Conservation (phyloP, 495 filamentous ascomycete species). For the Daldinia loculata region DNA sequence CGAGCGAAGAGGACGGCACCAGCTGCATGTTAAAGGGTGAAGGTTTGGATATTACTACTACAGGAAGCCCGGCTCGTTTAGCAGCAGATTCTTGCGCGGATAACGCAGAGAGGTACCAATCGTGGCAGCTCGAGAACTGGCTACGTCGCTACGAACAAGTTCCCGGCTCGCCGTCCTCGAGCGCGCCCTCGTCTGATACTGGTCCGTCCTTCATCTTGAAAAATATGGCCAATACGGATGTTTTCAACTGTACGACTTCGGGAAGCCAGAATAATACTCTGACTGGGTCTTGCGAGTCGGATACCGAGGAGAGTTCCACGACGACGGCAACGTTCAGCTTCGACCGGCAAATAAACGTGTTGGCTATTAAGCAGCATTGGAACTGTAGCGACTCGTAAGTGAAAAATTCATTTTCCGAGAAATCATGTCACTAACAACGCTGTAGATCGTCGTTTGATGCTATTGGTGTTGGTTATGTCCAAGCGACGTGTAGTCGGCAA, state of each 20-base stretch:
- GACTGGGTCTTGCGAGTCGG: conserved; percentile 36
- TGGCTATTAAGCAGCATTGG: conserved; percentile 48
- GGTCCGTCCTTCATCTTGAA: conserved; percentile 50
- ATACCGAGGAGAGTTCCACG: conserved; percentile 9
- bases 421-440: conserved; percentile 9
- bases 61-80: conserved; percentile 9
- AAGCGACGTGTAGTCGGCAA: conserved; percentile 47
- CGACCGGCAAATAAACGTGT: conserved; percentile 45
- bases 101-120: conserved; percentile 43
- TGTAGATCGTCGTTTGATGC: conserved; percentile 39
- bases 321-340: conserved; percentile 46
- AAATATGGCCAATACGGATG: conserved; percentile 43
- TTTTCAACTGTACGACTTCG: conserved; percentile 44
- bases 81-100: conserved; percentile 42
- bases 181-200: conserved; percentile 35
- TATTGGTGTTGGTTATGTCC: conserved; percentile 47
- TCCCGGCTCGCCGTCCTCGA: conserved; percentile 34
- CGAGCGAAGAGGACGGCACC: conserved; percentile 25
- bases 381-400: conserved; percentile 49
- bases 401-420: neutral
- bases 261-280: conserved; percentile 35
- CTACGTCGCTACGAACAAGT: conserved; percentile 42
- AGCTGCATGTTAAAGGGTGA: conserved; percentile 44
- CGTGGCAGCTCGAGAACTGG: conserved; percentile 52
- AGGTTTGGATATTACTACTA: conserved; percentile 39